phyloP scores from a whole-genome alignment of 2,329 filamentous ascomycete genomes.

The Aureobasidium zeae region DNA sequence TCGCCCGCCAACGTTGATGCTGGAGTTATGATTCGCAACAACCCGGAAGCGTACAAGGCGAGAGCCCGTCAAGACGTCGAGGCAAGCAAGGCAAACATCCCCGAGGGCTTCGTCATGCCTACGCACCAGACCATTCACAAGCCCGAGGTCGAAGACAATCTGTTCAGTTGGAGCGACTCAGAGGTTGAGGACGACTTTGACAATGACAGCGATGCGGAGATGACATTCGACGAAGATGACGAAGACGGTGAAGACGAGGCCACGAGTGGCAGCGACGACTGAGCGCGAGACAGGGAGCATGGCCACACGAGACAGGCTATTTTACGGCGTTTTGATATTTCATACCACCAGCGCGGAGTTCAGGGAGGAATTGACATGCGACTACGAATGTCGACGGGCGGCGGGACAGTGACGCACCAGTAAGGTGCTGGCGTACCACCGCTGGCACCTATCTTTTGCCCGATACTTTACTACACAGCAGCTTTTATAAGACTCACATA shows the following conservation, averaged over 20 bases:
- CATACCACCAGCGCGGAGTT: conserved; percentile 14
- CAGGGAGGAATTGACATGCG: background rate
- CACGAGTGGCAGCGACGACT: conserved; percentile 42
- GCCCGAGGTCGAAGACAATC: conserved; percentile 49
- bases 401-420: background rate
- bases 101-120: conserved; percentile 71
- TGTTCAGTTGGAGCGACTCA: conserved; percentile 59
- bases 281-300: background rate
- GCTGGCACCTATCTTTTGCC: conserved; percentile 3
- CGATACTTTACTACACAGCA: background rate
- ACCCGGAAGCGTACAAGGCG: conserved; percentile 58
- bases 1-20: conserved; percentile 95
- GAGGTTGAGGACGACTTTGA: conserved; percentile 62
- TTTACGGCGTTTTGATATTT: conserved; percentile 7
- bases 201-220: conserved; percentile 50
- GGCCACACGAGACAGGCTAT: background rate
- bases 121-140: conserved; percentile 54
- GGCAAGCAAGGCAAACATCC: conserved; percentile 68
- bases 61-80: conserved; percentile 62
- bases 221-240: conserved; percentile 47
- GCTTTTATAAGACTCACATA: conserved; percentile 9
- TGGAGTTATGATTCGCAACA: conserved; percentile 71
- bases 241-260: conserved; percentile 53
- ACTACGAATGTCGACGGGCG: background rate
- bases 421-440: no score